phyloP scores from a whole-genome alignment of 495 filamentous ascomycete genomes.

The Hypomontagnella submonticulosa region DNA sequence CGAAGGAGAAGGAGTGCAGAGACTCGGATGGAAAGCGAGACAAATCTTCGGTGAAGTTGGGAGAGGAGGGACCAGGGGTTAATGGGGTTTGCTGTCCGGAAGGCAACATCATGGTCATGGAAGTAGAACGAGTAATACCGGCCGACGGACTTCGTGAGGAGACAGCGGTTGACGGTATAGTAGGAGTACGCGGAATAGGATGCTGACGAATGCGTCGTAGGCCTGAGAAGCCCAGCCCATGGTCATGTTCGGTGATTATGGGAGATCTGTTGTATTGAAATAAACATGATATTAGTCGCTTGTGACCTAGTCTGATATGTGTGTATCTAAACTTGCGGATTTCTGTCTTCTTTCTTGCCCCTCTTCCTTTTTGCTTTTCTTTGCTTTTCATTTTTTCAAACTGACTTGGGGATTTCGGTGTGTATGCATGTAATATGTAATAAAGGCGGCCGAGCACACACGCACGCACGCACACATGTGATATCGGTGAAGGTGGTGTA shows the following conservation, averaged over 20 bases:
- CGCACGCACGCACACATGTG: constrained; percentile 19
- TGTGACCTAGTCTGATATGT: constrained; percentile 14
- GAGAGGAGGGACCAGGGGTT: constrained; percentile 70
- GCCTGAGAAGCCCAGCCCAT: constrained; percentile 73
- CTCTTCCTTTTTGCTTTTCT: constrained; percentile 7
- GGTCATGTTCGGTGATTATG: constrained; percentile 67
- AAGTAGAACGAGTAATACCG: constrained; percentile 68
- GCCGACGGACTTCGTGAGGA: constrained; percentile 72
- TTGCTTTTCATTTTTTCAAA: constrained; percentile 8
- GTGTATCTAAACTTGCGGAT: constrained; percentile 11
- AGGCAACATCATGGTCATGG: constrained; percentile 66
- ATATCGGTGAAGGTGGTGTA: constrained; percentile 24
- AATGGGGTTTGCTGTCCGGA: constrained; percentile 54
- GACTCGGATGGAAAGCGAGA: constrained; percentile 94
- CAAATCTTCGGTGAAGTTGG: constrained; percentile 86
- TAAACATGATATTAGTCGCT: constrained; percentile 40
- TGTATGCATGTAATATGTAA: constrained; percentile 13
- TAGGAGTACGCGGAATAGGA: constrained; percentile 70
- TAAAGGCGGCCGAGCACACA: constrained; percentile 40
- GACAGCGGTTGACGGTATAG: constrained; percentile 65
- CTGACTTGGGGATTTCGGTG: constrained; percentile 7
- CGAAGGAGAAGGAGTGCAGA: constrained; percentile 97
- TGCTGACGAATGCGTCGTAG: constrained; percentile 91
- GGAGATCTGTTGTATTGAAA: constrained; percentile 54
- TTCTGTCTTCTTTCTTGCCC: constrained; percentile 8